Conservation (phyloP, 768 basidiomycete species). For the Xerocomellus amylosporus region DNA sequence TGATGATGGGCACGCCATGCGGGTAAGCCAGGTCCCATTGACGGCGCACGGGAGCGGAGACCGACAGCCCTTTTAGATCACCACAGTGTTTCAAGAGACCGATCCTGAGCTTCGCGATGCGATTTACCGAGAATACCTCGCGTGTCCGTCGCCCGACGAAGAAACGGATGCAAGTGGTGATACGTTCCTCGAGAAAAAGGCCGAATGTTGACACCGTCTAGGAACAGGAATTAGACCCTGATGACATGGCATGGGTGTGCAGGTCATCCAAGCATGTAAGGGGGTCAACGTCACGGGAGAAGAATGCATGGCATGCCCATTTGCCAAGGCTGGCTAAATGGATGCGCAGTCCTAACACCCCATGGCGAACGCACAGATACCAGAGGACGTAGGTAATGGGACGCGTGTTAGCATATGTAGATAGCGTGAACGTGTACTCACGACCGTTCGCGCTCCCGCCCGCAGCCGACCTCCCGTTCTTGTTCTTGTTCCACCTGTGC, state of each 20-base stretch:
- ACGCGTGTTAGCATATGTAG: no score
- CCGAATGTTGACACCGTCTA: neutral
- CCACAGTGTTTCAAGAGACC: slow-evolving; percentile 7
- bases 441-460: no score
- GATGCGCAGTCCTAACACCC: neutral
- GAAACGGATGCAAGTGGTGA: neutral
- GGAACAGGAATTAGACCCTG: slow-evolving; percentile 33
- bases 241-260: slow-evolving; percentile 40
- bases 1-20: neutral
- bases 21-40: neutral
- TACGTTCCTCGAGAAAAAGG: neutral
- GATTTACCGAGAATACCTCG: slow-evolving; percentile 11
- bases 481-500: slow-evolving; percentile 40
- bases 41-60: neutral
- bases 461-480: slow-evolving; percentile 45
- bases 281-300: neutral
- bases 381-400: neutral
- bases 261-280: neutral
- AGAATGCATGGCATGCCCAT: neutral
- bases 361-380: neutral
- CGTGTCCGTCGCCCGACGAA: neutral
- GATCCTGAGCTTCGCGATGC: slow-evolving; percentile 3
- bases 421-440: no score
- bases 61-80: slow-evolving; percentile 8
- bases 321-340: neutral